These are phyloP conservation scores for Pichia sp. DNA, from an alignment of 1,139 yeast genomes.

Conservation along the genomic window DNA sequence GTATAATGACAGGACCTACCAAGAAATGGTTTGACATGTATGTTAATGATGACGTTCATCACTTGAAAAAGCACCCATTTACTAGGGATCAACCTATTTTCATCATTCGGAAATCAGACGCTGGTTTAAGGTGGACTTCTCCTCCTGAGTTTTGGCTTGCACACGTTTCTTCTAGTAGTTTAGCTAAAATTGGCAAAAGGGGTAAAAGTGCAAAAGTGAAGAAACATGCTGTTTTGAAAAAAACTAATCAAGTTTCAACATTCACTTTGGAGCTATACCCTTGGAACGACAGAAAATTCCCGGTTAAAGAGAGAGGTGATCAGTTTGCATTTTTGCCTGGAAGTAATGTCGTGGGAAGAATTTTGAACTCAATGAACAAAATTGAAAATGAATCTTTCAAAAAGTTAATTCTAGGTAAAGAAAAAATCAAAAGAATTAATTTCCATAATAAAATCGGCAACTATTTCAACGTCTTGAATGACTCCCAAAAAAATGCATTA, in stretches of 20 bases:
- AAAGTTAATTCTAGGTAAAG: conserved; percentile 56
- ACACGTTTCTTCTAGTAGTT: conserved; percentile 38
- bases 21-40: conserved; percentile 25
- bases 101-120: conserved; percentile 33
- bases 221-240: conserved; percentile 16
- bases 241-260: conserved; percentile 14
- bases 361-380: conserved; percentile 59
- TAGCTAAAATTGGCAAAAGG: conserved; percentile 28
- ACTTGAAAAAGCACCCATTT: conserved; percentile 46
- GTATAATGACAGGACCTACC: conserved; percentile 32
- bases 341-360: conserved; percentile 58
- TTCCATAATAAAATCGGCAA: conserved; percentile 49
- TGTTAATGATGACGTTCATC: conserved; percentile 36
- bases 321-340: conserved; percentile 54
- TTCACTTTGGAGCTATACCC: conserved; percentile 46
- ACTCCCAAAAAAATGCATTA: conserved; percentile 62
- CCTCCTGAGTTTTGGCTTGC: conserved; percentile 47
- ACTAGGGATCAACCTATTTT: conserved; percentile 44
- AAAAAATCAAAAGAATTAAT: conserved; percentile 53
- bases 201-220: conserved; percentile 14
- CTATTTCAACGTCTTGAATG: conserved; percentile 49
- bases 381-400: conserved; percentile 54
- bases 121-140: conserved; percentile 30
- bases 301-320: conserved; percentile 32
- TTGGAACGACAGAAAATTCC: conserved; percentile 55